Percentiles rank a stretch among this genome's conserved stretches.
Evolutionary conservation across 805 yeast genomes (phyloP).

Genomic region (Brettanomyces sp.): DNA sequence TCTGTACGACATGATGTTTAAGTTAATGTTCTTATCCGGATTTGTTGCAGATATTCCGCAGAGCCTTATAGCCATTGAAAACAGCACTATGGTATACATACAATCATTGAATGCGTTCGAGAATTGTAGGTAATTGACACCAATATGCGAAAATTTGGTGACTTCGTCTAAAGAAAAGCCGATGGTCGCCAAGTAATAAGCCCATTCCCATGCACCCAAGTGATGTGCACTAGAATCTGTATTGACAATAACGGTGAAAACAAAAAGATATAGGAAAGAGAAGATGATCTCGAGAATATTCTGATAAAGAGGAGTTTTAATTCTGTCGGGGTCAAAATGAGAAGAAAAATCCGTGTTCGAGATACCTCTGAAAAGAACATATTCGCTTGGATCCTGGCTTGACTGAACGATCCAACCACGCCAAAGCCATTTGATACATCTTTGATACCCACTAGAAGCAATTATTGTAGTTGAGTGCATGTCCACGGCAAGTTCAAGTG

Average conservation of each 20-base stretch:
- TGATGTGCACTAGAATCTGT: conserved; percentile 32
- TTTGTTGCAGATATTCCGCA: conserved; percentile 26
- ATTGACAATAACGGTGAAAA: conserved; percentile 60
- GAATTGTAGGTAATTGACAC: conserved; percentile 60
- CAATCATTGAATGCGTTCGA: conserved; percentile 72
- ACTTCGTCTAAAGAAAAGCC: conserved; percentile 64
- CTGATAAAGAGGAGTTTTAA: conserved; percentile 80
- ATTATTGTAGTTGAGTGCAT: conserved; percentile 72
- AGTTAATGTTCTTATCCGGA: conserved; percentile 14
- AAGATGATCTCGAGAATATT: conserved; percentile 61
- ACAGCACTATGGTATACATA: conserved; percentile 46
- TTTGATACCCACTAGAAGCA: conserved; percentile 72
- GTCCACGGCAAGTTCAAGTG: conserved; percentile 79
- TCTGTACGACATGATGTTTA: conserved; percentile 42
- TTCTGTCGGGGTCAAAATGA: conserved; percentile 76
- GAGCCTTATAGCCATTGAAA: conserved; percentile 48
- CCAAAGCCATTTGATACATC: conserved; percentile 88
- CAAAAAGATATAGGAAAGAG: conserved; percentile 49
- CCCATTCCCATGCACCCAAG: conserved; percentile 39
- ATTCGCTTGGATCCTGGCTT: conserved; percentile 57
- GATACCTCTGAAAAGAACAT: conserved; percentile 53
- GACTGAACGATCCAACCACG: conserved; percentile 86
- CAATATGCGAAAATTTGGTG: conserved; percentile 67
- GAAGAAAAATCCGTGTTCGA: conserved; percentile 41
- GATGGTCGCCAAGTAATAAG: conserved; percentile 56